A percentile compares a stretch with the other conserved stretches of the same genome.
These are phyloP conservation scores for Ceratonia siliqua DNA, from an alignment of 306 rosid species.

Conservation along the genomic window DNA sequence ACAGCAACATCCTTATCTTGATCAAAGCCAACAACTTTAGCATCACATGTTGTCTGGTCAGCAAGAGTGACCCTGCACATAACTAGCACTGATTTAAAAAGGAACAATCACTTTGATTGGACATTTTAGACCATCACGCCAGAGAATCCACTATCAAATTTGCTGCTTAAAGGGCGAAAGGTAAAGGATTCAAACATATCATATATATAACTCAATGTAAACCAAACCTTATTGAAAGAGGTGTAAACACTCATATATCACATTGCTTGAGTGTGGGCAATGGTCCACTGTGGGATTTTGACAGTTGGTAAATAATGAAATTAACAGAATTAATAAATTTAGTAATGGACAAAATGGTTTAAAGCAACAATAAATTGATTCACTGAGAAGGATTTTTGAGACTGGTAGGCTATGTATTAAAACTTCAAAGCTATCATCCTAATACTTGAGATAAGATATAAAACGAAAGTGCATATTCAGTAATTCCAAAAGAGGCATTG, in stretches of 20 bases:
- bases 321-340: too few relatives aligned
- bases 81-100: slow-evolving; percentile 44
- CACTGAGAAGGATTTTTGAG: too few relatives aligned
- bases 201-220: background rate
- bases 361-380: too few relatives aligned
- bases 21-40: slow-evolving; percentile 89
- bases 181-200: background rate
- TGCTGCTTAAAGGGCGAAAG: background rate
- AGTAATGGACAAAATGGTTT: too few relatives aligned
- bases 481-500: too few relatives aligned
- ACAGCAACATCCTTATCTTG: slow-evolving; percentile 98
- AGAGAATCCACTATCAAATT: background rate
- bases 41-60: slow-evolving; percentile 86
- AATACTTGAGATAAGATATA: too few relatives aligned
- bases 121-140: background rate
- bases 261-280: too few relatives aligned
- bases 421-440: too few relatives aligned
- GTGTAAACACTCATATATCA: background rate
- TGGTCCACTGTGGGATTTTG: too few relatives aligned
- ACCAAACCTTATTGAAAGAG: background rate
- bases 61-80: slow-evolving; percentile 85
- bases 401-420: too few relatives aligned
- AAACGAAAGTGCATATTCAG: too few relatives aligned
- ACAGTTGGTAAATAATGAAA: too few relatives aligned
- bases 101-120: background rate